phyloP scores from a whole-genome alignment of 352 stramenopile genomes.

The Globisporangium barbulae region DNA sequence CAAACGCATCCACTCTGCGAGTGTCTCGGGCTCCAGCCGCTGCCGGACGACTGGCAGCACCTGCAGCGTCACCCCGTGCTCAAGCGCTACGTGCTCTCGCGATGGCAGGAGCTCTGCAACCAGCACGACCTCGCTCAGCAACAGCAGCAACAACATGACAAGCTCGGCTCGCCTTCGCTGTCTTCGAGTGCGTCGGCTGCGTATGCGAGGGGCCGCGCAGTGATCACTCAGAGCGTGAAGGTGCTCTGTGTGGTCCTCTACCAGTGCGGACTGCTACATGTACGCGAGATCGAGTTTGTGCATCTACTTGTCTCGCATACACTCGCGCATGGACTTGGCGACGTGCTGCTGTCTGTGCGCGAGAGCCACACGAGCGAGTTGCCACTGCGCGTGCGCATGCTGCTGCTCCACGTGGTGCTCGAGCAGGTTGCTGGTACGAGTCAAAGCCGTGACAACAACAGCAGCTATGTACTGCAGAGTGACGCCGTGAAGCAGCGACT shows the following conservation, averaged over 20 bases:
- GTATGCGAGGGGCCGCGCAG: constrained; percentile 8
- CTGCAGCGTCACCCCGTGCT: constrained; percentile 42
- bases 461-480: neutral
- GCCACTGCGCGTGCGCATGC: constrained; percentile 22
- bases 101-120: constrained; percentile 23
- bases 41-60: constrained; percentile 22
- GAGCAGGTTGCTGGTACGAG: neutral
- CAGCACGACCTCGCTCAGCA: constrained; percentile 14
- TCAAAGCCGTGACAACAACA: neutral
- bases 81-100: constrained; percentile 38
- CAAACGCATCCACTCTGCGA: constrained; percentile 39
- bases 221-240: constrained; percentile 27
- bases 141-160: neutral
- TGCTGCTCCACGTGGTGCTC: constrained; percentile 17
- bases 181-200: neutral
- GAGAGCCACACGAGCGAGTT: constrained; percentile 8
- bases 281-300: constrained; percentile 19
- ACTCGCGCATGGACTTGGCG: constrained; percentile 11
- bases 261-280: constrained; percentile 35
- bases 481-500: constrained; percentile 18
- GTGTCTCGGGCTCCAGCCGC: constrained; percentile 21
- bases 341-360: constrained; percentile 6
- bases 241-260: constrained; percentile 33
- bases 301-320: constrained; percentile 11
- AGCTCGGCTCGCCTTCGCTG: constrained; percentile 1